These are phyloP conservation scores for Podospora bellae-mahoneyi DNA, from an alignment of 495 filamentous ascomycete species.

Conservation along the genomic window DNA sequence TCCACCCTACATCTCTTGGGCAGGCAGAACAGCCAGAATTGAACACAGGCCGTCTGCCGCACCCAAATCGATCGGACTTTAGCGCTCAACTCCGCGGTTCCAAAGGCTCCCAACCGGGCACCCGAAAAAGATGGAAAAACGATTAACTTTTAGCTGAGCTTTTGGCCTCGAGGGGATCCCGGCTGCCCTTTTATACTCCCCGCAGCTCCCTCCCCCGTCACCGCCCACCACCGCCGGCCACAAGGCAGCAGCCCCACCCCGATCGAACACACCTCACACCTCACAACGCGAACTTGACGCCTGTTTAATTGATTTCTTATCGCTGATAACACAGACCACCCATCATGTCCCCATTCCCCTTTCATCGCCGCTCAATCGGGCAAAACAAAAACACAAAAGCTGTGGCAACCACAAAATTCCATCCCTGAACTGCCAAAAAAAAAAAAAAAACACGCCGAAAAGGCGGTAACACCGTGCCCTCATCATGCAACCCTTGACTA, in stretches of 20 bases:
- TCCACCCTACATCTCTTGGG: background rate
- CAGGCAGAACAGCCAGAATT: background rate
- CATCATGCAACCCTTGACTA: slow-evolving; percentile 5
- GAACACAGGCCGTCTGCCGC: background rate
- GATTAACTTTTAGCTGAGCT: slow-evolving; percentile 15
- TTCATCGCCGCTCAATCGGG: slow-evolving; percentile 17
- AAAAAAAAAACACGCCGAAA: background rate
- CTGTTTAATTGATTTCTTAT: slow-evolving; percentile 11
- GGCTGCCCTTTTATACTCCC: slow-evolving; percentile 30
- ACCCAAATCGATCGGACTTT: slow-evolving; percentile 26
- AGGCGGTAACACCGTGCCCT: background rate
- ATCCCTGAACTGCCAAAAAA: background rate
- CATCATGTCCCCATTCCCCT: background rate
- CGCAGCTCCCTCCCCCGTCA: slow-evolving; percentile 19
- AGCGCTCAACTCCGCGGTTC: slow-evolving; percentile 19
- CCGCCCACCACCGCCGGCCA: slow-evolving; percentile 9
- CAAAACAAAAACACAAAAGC: slow-evolving; percentile 21
- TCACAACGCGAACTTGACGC: slow-evolving; percentile 7
- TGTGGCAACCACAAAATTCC: slow-evolving; percentile 14
- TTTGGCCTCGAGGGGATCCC: slow-evolving; percentile 20
- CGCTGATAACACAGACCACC: background rate
- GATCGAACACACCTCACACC: background rate
- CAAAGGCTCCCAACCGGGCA: slow-evolving; percentile 12
- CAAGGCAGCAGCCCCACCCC: slow-evolving; percentile 22
- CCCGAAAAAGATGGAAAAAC: slow-evolving; percentile 16